Evolutionary conservation across 73 alveolate species (phyloP).

Genomic region (Breviolum minutum): DNA sequence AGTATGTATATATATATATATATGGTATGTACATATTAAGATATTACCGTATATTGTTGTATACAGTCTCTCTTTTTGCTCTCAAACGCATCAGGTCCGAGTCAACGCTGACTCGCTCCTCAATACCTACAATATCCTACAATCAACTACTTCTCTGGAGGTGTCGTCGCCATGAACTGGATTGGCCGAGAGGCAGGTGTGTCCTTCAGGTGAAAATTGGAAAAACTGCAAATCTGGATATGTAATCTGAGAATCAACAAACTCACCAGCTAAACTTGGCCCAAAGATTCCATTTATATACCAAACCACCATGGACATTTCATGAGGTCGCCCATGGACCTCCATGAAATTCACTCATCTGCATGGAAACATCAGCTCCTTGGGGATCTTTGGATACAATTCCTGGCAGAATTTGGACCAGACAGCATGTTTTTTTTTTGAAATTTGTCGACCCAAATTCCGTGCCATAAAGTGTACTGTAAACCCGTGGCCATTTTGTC

Average conservation of each 20-base stretch:
- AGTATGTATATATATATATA: too few species aligned
- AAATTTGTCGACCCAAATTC: background rate
- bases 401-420: background rate
- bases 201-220: background rate
- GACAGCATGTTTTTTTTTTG: background rate
- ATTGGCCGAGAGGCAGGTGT: slow-evolving; percentile 64
- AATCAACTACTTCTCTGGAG: background rate
- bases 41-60: background rate
- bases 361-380: slow-evolving; percentile 31
- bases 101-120: background rate
- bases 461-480: background rate
- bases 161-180: slow-evolving; percentile 12
- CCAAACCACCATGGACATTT: too few species aligned
- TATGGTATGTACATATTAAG: background rate
- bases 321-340: background rate
- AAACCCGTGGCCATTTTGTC: background rate
- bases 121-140: background rate
- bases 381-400: slow-evolving; percentile 48
- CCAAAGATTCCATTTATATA: too few species aligned
- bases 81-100: background rate
- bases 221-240: background rate
- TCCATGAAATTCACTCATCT: background rate
- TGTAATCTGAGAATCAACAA: background rate
- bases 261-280: too few species aligned
- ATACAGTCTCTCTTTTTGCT: background rate